Conservation (phyloP, 2,329 filamentous ascomycete species). For the Dothiorella sarmentorum region DNA sequence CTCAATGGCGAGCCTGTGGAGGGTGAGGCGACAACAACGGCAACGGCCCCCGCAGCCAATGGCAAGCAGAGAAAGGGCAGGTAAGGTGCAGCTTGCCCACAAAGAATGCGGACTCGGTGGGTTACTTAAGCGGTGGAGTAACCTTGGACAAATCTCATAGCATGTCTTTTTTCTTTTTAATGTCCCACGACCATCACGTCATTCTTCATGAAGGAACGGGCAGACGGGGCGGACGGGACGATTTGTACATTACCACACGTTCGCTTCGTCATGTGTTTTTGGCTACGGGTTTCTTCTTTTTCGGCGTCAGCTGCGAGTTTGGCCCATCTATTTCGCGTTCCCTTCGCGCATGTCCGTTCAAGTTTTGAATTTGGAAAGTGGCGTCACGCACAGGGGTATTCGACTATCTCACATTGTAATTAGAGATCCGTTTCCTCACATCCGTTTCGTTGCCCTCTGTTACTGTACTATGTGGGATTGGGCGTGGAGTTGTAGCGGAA, state of each 20-base stretch:
- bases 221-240: neutral
- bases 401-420: slow-evolving; percentile 7
- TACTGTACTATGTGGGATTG: no score
- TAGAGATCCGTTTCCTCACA: neutral
- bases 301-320: neutral
- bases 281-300: neutral
- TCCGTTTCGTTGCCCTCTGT: no score
- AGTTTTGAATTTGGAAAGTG: neutral
- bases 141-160: neutral
- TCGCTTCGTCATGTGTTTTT: neutral
- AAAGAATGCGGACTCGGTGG: neutral
- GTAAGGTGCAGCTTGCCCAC: neutral
- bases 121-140: neutral
- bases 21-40: slow-evolving; percentile 2
- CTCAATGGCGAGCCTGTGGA: slow-evolving; percentile 27
- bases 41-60: neutral
- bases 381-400: neutral
- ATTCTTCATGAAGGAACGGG: neutral
- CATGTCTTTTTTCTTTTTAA: neutral
- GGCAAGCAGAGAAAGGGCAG: slow-evolving; percentile 6
- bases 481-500: neutral
- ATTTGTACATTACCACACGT: slow-evolving; percentile 5
- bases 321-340: neutral
- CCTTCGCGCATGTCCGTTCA: neutral
- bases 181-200: slow-evolving; percentile 1